Evolutionary conservation across 1,139 yeast species (phyloP).

Genomic region (Casaregolazyma lundiana): DNA sequence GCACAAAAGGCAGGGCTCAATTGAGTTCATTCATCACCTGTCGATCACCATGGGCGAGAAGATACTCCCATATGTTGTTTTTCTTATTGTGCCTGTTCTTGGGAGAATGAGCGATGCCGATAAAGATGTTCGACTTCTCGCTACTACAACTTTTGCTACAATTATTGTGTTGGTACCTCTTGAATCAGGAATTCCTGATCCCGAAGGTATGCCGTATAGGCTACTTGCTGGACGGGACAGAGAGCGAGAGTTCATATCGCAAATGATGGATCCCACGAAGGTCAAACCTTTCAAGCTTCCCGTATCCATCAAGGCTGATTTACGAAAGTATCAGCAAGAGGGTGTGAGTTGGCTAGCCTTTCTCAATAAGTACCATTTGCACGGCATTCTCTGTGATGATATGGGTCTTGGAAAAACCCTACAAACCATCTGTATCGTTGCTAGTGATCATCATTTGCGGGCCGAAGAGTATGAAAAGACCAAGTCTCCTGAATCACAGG

Average conservation of each 20-base stretch:
- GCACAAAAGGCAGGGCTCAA: conserved; percentile 87
- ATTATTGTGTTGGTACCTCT: conserved; percentile 92
- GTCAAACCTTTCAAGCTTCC: conserved; percentile 86
- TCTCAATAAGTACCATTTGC: conserved; percentile 87
- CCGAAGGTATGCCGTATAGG: conserved; percentile 83
- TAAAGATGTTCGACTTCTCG: conserved; percentile 79
- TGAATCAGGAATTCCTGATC: conserved; percentile 97
- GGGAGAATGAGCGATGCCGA: conserved; percentile 98
- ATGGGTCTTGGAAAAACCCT: conserved; percentile 98
- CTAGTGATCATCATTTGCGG: conserved; percentile 90
- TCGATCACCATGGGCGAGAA: conserved; percentile 82
- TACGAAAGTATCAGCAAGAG: conserved; percentile 94
- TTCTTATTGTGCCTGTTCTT: conserved; percentile 89
- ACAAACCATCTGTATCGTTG: conserved; percentile 94
- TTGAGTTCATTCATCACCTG: conserved; percentile 84
- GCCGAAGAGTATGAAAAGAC: conserved; percentile 60
- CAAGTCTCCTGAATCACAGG: conserved; percentile 61
- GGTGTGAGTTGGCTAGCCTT: conserved; percentile 99
- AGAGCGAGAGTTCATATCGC: conserved; percentile 91
- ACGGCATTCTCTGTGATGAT: conserved; percentile 97
- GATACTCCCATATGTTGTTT: conserved; percentile 90
- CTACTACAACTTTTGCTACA: conserved; percentile 95
- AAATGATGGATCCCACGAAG: conserved; percentile 97
- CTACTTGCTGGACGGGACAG: conserved; percentile 84
- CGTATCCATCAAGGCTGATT: conserved; percentile 84